Evolutionary conservation across 1,284 basidiomycete species (phyloP), one percentile per base, ranked within the genome.

Genomic region (Ceratobasidium sp.): DNA sequence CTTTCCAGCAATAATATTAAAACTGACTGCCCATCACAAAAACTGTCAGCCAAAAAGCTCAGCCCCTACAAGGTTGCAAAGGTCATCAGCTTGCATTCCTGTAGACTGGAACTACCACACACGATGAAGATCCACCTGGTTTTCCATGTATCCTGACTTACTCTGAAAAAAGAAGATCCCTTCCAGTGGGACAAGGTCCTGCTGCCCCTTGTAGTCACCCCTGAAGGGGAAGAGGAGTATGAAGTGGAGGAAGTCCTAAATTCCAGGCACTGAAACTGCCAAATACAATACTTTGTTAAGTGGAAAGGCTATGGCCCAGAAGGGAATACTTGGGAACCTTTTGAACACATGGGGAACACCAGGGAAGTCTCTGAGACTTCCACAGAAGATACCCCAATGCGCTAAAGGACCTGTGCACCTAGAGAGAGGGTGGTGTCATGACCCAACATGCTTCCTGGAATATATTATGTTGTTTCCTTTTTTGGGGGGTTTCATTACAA

Each of bases 71-170:
- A 40, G 11, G 73, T 79, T 33, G 18, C 66, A 2, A 30, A 74
- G 49, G 58, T 74, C 23, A 42, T 76, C 51, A 46, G 51, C 12
- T 42, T 25, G 44, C 36, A 62, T 9, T 72, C 73, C 4, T 77
- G 69, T 70, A 42, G 74, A 51, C 60, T 78, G 28, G 42, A 77
- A 42, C 73, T 79, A 30, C 76, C 79, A 36, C 11, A 63, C 28
- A 25, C 74, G 33, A 63, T 75, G 63, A 59, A 72, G 44, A 72
- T 79, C 3, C 80, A 81, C 67, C 71, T 76, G 0, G 77, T 79
- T 11, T 80, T 80, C 73, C 78, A 81, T 60, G 74, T 76, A 0
- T 74, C 71, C 8, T 74, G 76, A 4, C 73, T 81, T 0, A 36
- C 70, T 28, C 74, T 75, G n/a, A 36, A 40, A 12, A 33, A 40